These are phyloP conservation scores for Xanthoceras sorbifolium DNA, from an alignment of 345 rosid species.

Conservation along the genomic window DNA sequence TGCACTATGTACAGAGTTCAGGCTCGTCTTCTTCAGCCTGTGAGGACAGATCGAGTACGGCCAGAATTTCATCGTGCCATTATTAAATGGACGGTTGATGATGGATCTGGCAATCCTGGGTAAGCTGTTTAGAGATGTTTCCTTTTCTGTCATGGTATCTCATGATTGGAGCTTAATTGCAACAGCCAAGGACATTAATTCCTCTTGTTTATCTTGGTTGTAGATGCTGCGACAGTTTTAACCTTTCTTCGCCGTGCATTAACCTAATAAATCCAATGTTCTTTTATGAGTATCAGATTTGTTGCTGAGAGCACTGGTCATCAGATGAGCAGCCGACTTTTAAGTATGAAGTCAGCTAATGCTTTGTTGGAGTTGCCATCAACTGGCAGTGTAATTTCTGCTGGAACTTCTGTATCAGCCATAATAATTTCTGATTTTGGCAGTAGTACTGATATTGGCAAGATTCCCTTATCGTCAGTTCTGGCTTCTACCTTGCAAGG, in stretches of 20 bases:
- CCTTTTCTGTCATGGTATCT: background rate
- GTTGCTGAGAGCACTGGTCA: conserved; percentile 93
- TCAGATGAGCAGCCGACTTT: conserved; percentile 88
- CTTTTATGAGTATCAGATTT: conserved; percentile 53
- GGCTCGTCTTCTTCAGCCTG: conserved; percentile 64
- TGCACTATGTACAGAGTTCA: conserved; percentile 52
- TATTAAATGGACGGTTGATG: conserved; percentile 71
- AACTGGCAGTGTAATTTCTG: conserved; percentile 54
- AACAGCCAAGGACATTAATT: background rate
- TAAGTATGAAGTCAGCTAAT: conserved; percentile 92
- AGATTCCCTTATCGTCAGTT: conserved; percentile 34
- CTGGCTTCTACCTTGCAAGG: conserved; percentile 35
- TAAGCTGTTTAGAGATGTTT: conserved; percentile 35
- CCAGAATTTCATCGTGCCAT: conserved; percentile 78
- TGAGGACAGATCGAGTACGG: conserved; percentile 64
- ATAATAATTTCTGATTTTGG: conserved; percentile 61
- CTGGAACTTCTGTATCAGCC: conserved; percentile 79
- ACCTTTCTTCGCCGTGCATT: background rate
- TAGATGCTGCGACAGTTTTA: background rate
- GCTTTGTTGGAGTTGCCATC: conserved; percentile 87
- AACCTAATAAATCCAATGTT: conserved; percentile 16
- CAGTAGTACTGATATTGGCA: conserved; percentile 29
- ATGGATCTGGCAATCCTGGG: conserved; percentile 92
- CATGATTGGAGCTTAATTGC: background rate
- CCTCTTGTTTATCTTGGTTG: background rate